A percentile compares a stretch with the other conserved stretches of the same genome.
phyloP scores from a whole-genome alignment of 2,329 filamentous ascomycete species.

The Fusarium humuli region DNA sequence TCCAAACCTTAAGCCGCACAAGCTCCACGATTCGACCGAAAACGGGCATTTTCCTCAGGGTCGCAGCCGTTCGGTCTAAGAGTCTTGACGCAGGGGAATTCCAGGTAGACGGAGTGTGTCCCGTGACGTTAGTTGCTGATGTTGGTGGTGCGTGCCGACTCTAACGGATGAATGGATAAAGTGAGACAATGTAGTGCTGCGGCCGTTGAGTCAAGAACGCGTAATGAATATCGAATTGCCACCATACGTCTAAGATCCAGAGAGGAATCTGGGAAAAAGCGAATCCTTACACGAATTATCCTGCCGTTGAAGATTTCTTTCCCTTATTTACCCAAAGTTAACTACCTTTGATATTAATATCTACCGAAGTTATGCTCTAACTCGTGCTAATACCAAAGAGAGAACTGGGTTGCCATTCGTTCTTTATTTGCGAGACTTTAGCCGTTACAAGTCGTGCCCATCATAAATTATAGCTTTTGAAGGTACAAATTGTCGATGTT shows the following conservation, averaged over 20 bases:
- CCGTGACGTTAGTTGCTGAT: not conserved
- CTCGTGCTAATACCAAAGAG: too few species aligned
- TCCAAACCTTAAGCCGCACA: not conserved
- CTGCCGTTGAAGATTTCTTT: too few species aligned
- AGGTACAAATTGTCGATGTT: too few species aligned
- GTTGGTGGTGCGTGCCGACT: not conserved
- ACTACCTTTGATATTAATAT: too few species aligned
- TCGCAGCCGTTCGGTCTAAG: slow-evolving; percentile 7
- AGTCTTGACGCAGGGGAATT: slow-evolving; percentile 20
- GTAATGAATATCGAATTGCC: not conserved
- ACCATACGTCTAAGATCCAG: not conserved
- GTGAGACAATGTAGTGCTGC: rapidly evolving
- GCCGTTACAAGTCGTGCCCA: too few species aligned
- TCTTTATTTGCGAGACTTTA: too few species aligned
- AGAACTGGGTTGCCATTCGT: too few species aligned
- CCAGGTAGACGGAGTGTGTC: slow-evolving; percentile 15
- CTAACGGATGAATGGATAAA: not conserved
- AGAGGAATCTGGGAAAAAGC: not conserved
- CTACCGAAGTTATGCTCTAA: too few species aligned
- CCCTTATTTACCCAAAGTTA: too few species aligned
- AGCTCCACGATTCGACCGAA: not conserved
- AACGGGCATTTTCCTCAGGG: not conserved
- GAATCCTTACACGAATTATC: not conserved
- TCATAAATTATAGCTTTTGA: too few species aligned
- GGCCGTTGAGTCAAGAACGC: not conserved